phyloP scores from a whole-genome alignment of 306 rosid genomes.

The Vachellia collinsii region DNA sequence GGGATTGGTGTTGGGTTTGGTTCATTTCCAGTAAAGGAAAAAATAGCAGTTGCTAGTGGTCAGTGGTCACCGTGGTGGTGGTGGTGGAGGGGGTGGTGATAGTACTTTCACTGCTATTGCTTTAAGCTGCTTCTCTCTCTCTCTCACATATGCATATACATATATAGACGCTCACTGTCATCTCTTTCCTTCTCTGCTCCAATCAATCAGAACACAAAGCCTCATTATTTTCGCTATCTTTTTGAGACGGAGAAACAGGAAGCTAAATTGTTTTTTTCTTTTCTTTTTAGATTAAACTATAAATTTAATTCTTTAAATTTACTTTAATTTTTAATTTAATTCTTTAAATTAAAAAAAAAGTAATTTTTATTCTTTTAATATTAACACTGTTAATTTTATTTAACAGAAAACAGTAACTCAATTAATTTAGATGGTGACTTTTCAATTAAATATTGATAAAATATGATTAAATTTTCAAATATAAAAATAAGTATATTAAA shows the following conservation, averaged over 20 bases:
- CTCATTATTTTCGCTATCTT: constrained; percentile 50
- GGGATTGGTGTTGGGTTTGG: constrained; percentile 7
- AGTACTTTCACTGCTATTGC: constrained; percentile 33
- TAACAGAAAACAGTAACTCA: too few relatives aligned
- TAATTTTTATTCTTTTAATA: too few relatives aligned
- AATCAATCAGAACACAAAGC: constrained; percentile 65
- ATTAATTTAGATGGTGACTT: too few relatives aligned
- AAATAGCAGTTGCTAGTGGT: constrained; percentile 39
- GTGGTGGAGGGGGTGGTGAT: not conserved
- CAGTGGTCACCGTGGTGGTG: constrained; percentile 39
- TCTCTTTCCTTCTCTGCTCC: constrained; percentile 38
- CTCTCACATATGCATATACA: not conserved
- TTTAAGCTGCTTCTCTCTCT: constrained; percentile 30
- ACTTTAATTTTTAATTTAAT: too few relatives aligned
- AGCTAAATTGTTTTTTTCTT: not conserved
- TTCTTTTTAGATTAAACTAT: too few relatives aligned
- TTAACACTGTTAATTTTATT: too few relatives aligned
- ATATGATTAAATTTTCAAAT: too few relatives aligned
- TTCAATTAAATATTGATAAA: too few relatives aligned
- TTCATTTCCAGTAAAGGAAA: constrained; percentile 43
- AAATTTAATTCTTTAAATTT: too few relatives aligned
- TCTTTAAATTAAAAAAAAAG: too few relatives aligned
- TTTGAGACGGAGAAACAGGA: constrained; percentile 33
- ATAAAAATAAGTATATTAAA: too few relatives aligned
- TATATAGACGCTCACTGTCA: not conserved